Evolutionary conservation across 1,284 basidiomycete species (phyloP).

Genomic region (Vanrija sp.): DNA sequence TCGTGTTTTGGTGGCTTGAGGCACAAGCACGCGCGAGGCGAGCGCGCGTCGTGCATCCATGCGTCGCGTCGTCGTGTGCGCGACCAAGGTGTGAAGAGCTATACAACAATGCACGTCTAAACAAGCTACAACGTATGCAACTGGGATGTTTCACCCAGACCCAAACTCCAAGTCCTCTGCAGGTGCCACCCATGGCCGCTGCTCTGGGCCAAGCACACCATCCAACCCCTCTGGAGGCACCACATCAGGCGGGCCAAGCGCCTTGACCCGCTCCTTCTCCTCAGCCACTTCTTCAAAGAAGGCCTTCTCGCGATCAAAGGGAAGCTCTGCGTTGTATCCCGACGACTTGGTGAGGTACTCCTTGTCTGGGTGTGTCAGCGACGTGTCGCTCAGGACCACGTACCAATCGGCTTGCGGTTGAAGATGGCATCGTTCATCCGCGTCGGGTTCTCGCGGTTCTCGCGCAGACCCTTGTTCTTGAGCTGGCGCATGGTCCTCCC

Average conservation of each 20-base stretch:
- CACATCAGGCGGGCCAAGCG: no score
- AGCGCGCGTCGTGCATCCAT: not conserved
- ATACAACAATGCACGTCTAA: not conserved
- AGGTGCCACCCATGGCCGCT: no score
- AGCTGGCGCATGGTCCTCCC: constrained; percentile 33
- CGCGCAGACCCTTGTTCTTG: constrained; percentile 32
- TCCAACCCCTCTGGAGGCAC: no score
- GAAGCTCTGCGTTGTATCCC: constrained; percentile 25
- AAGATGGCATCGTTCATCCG: constrained; percentile 36
- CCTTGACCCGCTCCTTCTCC: constrained; percentile 20
- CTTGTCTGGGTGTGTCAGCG: constrained; percentile 21
- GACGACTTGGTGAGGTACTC: constrained; percentile 33
- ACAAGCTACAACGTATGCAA: not conserved
- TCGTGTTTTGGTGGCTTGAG: not conserved
- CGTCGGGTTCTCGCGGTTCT: constrained; percentile 34
- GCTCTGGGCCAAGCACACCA: no score
- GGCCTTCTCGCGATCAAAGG: constrained; percentile 27
- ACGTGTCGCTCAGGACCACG: not conserved
- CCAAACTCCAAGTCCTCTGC: not conserved
- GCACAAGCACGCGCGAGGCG: no score
- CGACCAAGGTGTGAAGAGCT: no score
- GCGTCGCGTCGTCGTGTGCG: no score
- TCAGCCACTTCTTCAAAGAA: constrained; percentile 29
- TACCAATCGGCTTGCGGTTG: constrained; percentile 33
- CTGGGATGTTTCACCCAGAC: not conserved